Evolutionary conservation across 495 filamentous ascomycete genomes (phyloP).

Genomic region (Aspergillus funiculosus): DNA sequence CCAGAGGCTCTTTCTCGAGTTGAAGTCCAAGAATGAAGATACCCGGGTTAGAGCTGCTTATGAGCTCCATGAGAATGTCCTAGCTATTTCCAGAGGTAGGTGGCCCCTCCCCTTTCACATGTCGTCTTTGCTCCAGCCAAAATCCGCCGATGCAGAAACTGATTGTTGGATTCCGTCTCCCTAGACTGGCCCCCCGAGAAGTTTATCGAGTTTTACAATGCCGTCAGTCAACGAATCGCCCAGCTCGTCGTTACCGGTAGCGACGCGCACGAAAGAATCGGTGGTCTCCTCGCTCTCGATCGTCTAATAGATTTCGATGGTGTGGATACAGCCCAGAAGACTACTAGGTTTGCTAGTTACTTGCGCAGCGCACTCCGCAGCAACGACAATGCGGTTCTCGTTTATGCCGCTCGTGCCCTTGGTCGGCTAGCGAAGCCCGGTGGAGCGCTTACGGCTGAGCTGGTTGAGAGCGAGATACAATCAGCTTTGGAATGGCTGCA

Average conservation of each 20-base stretch:
- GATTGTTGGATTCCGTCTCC: slow-evolving; percentile 4
- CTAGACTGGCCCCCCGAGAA: slow-evolving; percentile 71
- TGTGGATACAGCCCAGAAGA: slow-evolving; percentile 90
- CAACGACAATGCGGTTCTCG: slow-evolving; percentile 80
- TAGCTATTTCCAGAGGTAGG: slow-evolving; percentile 47
- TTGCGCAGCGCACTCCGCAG: slow-evolving; percentile 83
- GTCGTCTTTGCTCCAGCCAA: background rate
- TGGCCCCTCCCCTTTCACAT: background rate
- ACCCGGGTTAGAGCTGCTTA: slow-evolving; percentile 45
- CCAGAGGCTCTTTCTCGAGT: slow-evolving; percentile 44
- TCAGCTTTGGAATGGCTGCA: slow-evolving; percentile 93
- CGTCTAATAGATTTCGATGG: slow-evolving; percentile 92
- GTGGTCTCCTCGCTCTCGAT: slow-evolving; percentile 86
- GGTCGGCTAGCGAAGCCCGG: slow-evolving; percentile 87
- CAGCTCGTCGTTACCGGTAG: slow-evolving; percentile 68
- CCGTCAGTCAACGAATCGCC: slow-evolving; percentile 69
- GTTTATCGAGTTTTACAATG: slow-evolving; percentile 72
- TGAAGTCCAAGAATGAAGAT: slow-evolving; percentile 52
- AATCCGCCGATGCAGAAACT: background rate
- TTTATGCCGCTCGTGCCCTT: slow-evolving; percentile 77
- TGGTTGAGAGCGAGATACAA: slow-evolving; percentile 95
- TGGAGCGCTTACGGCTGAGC: slow-evolving; percentile 87
- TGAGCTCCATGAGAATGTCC: slow-evolving; percentile 47
- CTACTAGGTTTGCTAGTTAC: slow-evolving; percentile 83
- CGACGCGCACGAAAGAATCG: slow-evolving; percentile 82